Evolutionary conservation across 495 filamentous ascomycete species (phyloP).

Genomic region (Niebla homalea): DNA sequence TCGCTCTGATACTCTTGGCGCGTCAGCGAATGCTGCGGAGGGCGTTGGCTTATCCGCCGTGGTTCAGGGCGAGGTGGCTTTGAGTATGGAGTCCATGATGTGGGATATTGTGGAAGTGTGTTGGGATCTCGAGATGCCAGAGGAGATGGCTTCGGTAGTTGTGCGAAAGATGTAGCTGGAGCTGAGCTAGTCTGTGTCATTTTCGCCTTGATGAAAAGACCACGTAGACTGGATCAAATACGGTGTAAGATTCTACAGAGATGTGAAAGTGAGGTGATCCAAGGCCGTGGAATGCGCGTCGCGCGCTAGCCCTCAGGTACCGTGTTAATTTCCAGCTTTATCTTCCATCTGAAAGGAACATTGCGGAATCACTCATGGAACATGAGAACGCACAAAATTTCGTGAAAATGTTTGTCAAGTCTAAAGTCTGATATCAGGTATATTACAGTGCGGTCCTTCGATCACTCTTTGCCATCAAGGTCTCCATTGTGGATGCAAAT

Average conservation of each 20-base stretch:
- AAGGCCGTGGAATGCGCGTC: not conserved
- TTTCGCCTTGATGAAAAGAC: not conserved
- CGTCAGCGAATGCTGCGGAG: conserved; percentile 6
- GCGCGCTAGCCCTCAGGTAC: too few relatives aligned
- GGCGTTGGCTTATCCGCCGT: conserved; percentile 6
- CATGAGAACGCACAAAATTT: too few relatives aligned
- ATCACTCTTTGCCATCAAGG: too few relatives aligned
- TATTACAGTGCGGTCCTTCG: too few relatives aligned
- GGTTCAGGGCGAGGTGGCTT: not conserved
- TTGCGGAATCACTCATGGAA: not conserved
- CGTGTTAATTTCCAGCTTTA: too few relatives aligned
- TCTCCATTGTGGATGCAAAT: too few relatives aligned
- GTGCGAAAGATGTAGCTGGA: not conserved
- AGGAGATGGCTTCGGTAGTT: not conserved
- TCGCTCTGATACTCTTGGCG: not conserved
- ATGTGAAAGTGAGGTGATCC: not conserved
- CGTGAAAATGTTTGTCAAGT: too few relatives aligned
- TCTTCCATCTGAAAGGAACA: too few relatives aligned
- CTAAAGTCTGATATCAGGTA: too few relatives aligned
- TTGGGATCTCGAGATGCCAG: conserved; percentile 6
- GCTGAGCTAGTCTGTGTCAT: conserved; percentile 4
- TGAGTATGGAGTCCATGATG: not conserved
- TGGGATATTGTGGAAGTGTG: not conserved
- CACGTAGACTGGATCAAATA: not conserved
- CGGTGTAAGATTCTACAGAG: not conserved